phyloP scores from a whole-genome alignment of 2,329 filamentous ascomycete genomes.

The Cladosporium sp. region DNA sequence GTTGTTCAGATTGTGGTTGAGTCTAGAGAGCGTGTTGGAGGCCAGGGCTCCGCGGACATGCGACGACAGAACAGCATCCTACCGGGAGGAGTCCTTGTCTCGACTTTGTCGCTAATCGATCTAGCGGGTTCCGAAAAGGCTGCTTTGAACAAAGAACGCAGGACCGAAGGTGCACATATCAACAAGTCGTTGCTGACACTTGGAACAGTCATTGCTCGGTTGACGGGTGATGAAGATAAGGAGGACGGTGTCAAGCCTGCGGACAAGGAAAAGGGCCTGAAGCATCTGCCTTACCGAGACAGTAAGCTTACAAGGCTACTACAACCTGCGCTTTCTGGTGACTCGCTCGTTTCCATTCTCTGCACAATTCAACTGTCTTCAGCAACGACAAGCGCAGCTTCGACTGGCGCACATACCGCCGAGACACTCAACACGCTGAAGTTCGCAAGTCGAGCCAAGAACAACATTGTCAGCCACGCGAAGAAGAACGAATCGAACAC shows the following conservation, averaged over 20 bases:
- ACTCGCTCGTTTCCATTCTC: slow-evolving; percentile 93
- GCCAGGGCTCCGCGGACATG: slow-evolving; percentile 56
- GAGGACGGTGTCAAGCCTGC: slow-evolving; percentile 49
- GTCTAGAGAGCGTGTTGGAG: slow-evolving; percentile 75
- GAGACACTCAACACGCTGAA: slow-evolving; percentile 97
- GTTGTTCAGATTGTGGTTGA: slow-evolving; percentile 99
- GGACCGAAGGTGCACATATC: slow-evolving; percentile 94
- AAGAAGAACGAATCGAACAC: slow-evolving; percentile 89
- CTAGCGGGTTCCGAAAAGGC: slow-evolving; percentile 94
- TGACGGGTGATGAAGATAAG: slow-evolving; percentile 89
- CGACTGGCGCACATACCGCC: slow-evolving; percentile 71
- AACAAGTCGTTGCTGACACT: slow-evolving; percentile 96
- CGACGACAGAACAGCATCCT: slow-evolving; percentile 61
- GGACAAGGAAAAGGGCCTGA: slow-evolving; percentile 69
- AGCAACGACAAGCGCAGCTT: slow-evolving; percentile 64
- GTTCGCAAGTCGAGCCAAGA: slow-evolving; percentile 94
- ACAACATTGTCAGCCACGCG: slow-evolving; percentile 95
- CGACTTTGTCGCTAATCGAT: slow-evolving; percentile 92
- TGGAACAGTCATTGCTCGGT: slow-evolving; percentile 87
- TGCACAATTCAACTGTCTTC: slow-evolving; percentile 93
- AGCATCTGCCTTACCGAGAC: slow-evolving; percentile 94
- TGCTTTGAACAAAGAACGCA: slow-evolving; percentile 89
- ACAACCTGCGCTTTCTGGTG: slow-evolving; percentile 88
- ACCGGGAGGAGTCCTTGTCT: slow-evolving; percentile 91
- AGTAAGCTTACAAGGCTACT: slow-evolving; percentile 93